These are phyloP conservation scores for Kandelia obovata DNA, from an alignment of 345 rosid species.

Conservation along the genomic window DNA sequence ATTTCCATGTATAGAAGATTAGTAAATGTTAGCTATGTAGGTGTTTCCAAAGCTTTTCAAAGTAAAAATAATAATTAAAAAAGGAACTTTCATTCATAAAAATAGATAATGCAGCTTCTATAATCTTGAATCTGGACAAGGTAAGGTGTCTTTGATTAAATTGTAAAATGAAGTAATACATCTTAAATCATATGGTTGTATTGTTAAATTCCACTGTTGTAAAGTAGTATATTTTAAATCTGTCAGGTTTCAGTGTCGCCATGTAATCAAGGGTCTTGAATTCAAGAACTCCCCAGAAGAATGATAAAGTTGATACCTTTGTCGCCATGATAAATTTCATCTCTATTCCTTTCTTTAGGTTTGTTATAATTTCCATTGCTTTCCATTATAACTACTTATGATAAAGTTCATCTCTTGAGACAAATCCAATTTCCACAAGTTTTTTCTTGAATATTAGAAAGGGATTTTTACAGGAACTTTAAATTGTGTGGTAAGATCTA, in stretches of 20 bases:
- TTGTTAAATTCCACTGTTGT: neutral
- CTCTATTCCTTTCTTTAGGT: neutral
- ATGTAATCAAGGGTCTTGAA: constrained; percentile 65
- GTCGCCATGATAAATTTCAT: neutral
- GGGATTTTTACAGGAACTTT: neutral
- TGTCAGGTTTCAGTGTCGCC: constrained; percentile 83
- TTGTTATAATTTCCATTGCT: neutral
- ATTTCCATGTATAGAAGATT: too few species aligned
- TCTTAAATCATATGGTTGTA: neutral
- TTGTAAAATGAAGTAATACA: too few species aligned
- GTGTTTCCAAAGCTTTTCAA: too few species aligned
- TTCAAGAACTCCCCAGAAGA: constrained; percentile 55
- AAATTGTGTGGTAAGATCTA: neutral
- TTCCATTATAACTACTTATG: too few species aligned
- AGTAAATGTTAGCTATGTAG: too few species aligned
- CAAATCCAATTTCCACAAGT: too few species aligned
- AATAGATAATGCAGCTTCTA: too few species aligned
- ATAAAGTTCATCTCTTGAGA: neutral
- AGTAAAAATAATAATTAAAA: too few species aligned
- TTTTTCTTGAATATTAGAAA: neutral
- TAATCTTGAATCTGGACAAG: neutral
- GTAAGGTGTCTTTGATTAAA: too few species aligned
- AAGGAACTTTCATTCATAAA: too few species aligned
- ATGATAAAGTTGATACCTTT: constrained; percentile 20
- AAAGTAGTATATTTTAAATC: neutral